Evolutionary conservation across 805 yeast genomes (phyloP), one percentile per base, ranked within the genome.

Genomic region (Maudiozyma saulgeensis): DNA sequence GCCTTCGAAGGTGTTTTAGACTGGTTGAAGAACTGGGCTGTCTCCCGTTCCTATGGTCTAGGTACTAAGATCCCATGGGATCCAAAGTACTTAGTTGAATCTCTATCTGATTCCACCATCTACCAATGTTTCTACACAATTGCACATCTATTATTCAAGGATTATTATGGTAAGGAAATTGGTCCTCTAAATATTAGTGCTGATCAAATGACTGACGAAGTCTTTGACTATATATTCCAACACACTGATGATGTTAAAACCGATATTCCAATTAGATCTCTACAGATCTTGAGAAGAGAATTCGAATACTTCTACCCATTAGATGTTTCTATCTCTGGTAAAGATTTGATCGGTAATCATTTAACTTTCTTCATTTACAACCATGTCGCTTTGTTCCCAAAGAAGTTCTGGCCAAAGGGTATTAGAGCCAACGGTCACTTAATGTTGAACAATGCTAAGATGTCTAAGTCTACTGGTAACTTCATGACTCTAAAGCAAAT

Each of bases 21-120:
- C 58, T 93, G 99, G 99, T 80, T 93, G 63, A 87, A 84, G 73
- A 90, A 89, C 75, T 93, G 99, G 99, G 98, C 99, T 47, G 87
- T 93, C 51, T 87, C 96, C 51, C 86, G 99, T 76, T 83, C 95
- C 49, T 93, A 87, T 60, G 99, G 99, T 67, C 77, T 93, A 58
- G 99, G 99, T 67, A 82, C 97, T 50, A 82, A 74, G 64, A 79
- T 93, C 57, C 99, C 99, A 51, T 93, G 99, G 99, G 99, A 93
- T 73, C 84, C 85, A 56, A 82, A 83, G 66, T 90, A 85, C 64
- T 78, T 93, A 62, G 91, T 93, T 50, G 99, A 93, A 73, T 88
- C 96, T 19, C 76, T 93, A 60, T 87, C 96, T 37, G 99, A 93
- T 69, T 91, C 98, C 25, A 93, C 99, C 23, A 75, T 93, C 50